Conservation (phyloP, 345 rosid species). For the Camelina neglecta region DNA sequence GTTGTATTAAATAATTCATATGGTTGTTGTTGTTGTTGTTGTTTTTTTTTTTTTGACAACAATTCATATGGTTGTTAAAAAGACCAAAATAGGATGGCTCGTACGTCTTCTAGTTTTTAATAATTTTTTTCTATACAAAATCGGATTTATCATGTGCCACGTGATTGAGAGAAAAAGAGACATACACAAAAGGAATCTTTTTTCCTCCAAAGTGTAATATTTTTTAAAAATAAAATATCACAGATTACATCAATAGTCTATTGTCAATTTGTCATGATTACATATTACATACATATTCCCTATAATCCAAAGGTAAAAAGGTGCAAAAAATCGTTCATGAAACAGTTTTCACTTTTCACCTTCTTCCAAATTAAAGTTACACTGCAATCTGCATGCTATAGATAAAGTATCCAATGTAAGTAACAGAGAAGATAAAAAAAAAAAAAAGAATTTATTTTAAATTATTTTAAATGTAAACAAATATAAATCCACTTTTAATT, state of each 20-base stretch:
- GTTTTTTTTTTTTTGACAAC: too few species aligned
- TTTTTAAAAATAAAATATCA: background rate
- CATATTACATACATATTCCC: background rate
- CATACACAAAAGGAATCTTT: constrained; percentile 28
- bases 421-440: background rate
- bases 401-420: constrained; percentile 26
- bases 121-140: background rate
- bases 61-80: constrained; percentile 28
- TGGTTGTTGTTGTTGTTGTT: too few species aligned
- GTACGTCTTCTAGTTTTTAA: constrained; percentile 22
- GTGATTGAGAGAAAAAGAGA: constrained; percentile 27
- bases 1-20: constrained; percentile 10
- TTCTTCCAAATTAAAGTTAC: constrained; percentile 24
- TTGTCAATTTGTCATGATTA: constrained; percentile 23
- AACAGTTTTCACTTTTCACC: background rate
- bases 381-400: constrained; percentile 15
- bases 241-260: background rate
- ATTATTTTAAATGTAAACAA: background rate
- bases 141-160: constrained; percentile 41
- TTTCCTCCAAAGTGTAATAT: constrained; percentile 20
- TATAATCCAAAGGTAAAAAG: background rate
- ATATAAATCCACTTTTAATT: background rate
- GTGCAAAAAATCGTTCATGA: background rate
- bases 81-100: constrained; percentile 24
- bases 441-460: too few species aligned